Evolutionary conservation across 1,139 yeast genomes (phyloP), one percentile per base, ranked within the genome.

Genomic region (Candida albicans): DNA sequence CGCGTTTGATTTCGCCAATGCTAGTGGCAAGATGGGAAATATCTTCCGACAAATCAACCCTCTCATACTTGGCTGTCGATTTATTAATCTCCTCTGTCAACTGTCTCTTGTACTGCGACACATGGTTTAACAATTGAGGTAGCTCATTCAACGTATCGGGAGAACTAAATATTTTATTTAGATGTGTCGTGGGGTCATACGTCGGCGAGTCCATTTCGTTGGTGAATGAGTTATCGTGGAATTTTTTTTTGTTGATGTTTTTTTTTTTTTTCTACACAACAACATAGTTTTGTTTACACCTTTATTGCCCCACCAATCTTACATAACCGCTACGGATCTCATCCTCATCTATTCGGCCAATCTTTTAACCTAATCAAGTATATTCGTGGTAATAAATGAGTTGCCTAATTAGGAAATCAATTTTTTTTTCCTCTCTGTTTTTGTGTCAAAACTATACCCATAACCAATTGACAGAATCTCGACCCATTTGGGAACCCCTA

Each of bases 91-190:
- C 70, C 9, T 52, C 44, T 44, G 73, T 75, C 26, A 86, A 56
- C 34, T 68, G 68, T 4, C 60, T 44, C 49, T 81, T 81, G 61
- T 82, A 82, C 1, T 57, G 46, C 42, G 71, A 66, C 9, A 61
- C 59, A 45, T 68, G 62, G 6, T 58, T 53, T 13, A 82, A 57
- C 37, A 81, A 55, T 10, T 65, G 61, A 11, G 82, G 81, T 10
- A 84, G 56, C 28, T 76, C 79, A 0, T 62, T 56, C 34, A 82
- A 59, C 2, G 77, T 57, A 1, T 67, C 65, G 3, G 81, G 77
- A 2, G 73, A 59, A 28, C 63, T 61, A 50, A 78, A 72, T 37
- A 77, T 53, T 39, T 61, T 56, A 32, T 56, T 56, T 15, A 77
- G 61, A 46, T 74, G 74, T 8, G 47, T 50, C 29, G 44, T 45